Percentiles rank a stretch among this genome's conserved stretches.
Evolutionary conservation across 106 monocot species (phyloP).

Genomic region (Phalaenopsis aphrodite): DNA sequence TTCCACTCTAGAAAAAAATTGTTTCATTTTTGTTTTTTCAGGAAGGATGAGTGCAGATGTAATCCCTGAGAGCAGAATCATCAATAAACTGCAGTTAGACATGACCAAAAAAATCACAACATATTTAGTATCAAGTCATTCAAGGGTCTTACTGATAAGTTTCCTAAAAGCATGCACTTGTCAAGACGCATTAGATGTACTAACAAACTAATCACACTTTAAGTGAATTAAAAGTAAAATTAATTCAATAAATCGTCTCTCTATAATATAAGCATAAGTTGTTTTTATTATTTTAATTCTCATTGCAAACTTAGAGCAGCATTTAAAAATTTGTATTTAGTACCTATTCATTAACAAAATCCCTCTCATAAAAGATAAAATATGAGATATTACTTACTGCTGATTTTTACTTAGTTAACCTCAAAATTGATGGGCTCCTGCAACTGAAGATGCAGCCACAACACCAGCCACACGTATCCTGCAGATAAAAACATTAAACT

Average conservation of each 20-base stretch:
- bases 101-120: no score
- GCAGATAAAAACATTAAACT: constrained; percentile 11
- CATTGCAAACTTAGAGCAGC: no score
- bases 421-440: constrained; percentile 80
- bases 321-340: no score
- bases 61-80: no score
- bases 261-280: not conserved
- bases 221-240: not conserved
- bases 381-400: constrained; percentile 31
- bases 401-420: constrained; percentile 62
- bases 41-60: no score
- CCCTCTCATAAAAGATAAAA: not conserved
- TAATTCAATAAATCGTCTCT: not conserved
- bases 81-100: no score
- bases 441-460: constrained; percentile 78
- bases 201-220: not conserved
- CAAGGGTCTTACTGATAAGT: not conserved
- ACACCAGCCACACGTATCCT: constrained; percentile 90
- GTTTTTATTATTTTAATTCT: no score
- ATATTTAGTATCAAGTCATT: not conserved
- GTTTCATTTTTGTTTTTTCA: no score
- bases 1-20: no score
- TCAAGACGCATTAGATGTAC: not conserved
- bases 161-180: not conserved
- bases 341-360: not conserved